Conservation (phyloP, 768 basidiomycete genomes). For the Tulasnella sp. region DNA sequence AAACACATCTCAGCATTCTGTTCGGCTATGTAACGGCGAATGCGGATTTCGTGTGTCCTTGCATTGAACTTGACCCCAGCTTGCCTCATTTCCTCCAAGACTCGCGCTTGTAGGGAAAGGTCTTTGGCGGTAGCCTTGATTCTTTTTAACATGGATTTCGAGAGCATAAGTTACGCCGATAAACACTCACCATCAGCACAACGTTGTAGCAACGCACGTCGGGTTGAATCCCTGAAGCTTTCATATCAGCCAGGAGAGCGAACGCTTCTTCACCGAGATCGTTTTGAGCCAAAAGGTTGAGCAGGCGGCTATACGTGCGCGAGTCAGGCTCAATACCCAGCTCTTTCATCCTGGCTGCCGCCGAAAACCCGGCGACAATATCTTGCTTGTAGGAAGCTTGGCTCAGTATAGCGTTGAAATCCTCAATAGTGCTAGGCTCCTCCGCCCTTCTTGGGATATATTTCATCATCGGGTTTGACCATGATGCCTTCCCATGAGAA, state of each 20-base stretch:
- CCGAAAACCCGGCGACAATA: too few relatives aligned
- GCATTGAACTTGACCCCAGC: conserved; percentile 39
- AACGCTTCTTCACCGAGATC: conserved; percentile 40
- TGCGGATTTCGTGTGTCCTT: conserved; percentile 41
- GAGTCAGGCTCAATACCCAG: conserved; percentile 41
- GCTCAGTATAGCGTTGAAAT: too few relatives aligned
- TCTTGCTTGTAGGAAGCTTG: too few relatives aligned
- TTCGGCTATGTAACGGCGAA: conserved; percentile 34
- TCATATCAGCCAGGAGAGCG: conserved; percentile 62
- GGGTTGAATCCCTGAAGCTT: conserved; percentile 36
- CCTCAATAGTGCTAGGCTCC: too few relatives aligned
- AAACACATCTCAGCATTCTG: conserved; percentile 56
- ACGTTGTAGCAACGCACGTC: conserved; percentile 43
- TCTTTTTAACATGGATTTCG: conserved; percentile 23
- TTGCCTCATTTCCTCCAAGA: conserved; percentile 45
- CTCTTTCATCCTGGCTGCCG: too few relatives aligned
- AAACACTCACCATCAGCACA: conserved; percentile 41
- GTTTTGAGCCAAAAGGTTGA: conserved; percentile 37
- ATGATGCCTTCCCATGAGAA: too few relatives aligned
- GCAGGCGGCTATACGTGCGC: conserved; percentile 43
- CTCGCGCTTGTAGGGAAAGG: conserved; percentile 24
- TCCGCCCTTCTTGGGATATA: too few relatives aligned
- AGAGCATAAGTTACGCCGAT: not conserved
- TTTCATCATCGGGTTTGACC: too few relatives aligned
- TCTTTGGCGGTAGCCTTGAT: conserved; percentile 24